These are phyloP conservation scores for Leccinum pachyderme DNA, from an alignment of 1,284 basidiomycete genomes.

Conservation along the genomic window DNA sequence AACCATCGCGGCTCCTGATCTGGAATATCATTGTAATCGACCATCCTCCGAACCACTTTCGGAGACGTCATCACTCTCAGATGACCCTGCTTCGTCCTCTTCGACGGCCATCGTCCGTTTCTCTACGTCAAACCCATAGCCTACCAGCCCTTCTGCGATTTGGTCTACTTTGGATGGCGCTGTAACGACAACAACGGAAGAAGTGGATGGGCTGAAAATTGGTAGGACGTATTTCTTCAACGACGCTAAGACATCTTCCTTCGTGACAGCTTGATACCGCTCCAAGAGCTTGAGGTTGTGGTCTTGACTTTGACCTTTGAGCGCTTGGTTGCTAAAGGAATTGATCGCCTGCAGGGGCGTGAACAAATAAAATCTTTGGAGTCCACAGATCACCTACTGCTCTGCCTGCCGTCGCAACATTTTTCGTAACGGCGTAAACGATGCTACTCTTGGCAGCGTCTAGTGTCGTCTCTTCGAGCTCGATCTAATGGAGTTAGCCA, in stretches of 20 bases:
- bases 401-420: conserved; percentile 79
- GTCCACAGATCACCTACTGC: conserved; percentile 58
- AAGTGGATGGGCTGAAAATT: conserved; percentile 78
- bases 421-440: conserved; percentile 79
- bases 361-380: neutral
- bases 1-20: neutral
- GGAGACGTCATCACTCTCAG: conserved; percentile 35
- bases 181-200: conserved; percentile 81
- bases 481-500: conserved; percentile 52
- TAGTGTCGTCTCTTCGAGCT: conserved; percentile 79
- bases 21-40: conserved; percentile 5
- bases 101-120: conserved; percentile 69
- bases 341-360: conserved; percentile 55
- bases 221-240: conserved; percentile 83
- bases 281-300: conserved; percentile 75
- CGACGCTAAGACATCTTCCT: conserved; percentile 69
- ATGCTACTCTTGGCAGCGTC: conserved; percentile 93
- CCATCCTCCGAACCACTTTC: conserved; percentile 22
- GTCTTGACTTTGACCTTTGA: conserved; percentile 77
- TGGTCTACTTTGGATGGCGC: conserved; percentile 79
- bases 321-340: conserved; percentile 84
- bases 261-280: conserved; percentile 76
- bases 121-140: conserved; percentile 79
- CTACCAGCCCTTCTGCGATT: conserved; percentile 63
- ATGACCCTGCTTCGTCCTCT: conserved; percentile 43